These are phyloP conservation scores for Entoloma clypeatum DNA, from an alignment of 1,284 basidiomycete species.

Conservation along the genomic window DNA sequence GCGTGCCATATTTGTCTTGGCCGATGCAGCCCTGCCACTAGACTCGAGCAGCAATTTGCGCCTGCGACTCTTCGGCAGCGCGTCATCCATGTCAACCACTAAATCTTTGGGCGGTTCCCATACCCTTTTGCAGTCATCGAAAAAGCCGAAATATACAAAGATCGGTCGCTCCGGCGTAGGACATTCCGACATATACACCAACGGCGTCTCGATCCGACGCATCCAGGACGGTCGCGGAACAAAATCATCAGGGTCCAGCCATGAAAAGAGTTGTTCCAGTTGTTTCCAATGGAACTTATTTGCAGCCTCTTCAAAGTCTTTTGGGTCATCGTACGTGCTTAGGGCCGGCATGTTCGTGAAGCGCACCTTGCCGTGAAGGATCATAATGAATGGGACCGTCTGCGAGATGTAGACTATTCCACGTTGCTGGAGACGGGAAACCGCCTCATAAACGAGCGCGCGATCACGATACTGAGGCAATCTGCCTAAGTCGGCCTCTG, in stretches of 20 bases:
- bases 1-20: too few relatives aligned
- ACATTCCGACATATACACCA: background rate
- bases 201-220: background rate
- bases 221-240: conserved; percentile 2
- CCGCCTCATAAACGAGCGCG: conserved; percentile 37
- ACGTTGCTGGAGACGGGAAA: conserved; percentile 36
- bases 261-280: conserved; percentile 17
- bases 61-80: too few relatives aligned
- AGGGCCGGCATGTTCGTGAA: conserved; percentile 22
- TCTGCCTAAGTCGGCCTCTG: conserved; percentile 40
- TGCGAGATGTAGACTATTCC: conserved; percentile 27
- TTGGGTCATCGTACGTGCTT: conserved; percentile 13
- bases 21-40: too few relatives aligned
- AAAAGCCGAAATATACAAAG: background rate
- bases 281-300: conserved; percentile 22
- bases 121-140: background rate
- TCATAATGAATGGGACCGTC: conserved; percentile 21
- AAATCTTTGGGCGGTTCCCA: background rate
- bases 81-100: too few relatives aligned
- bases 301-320: conserved; percentile 19
- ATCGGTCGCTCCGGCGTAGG: conserved; percentile 3
- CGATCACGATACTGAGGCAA: conserved; percentile 34
- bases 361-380: conserved; percentile 30
- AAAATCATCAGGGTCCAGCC: conserved; percentile 6
- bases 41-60: too few relatives aligned